Percentiles rank a stretch among this genome's conserved stretches.
These are phyloP conservation scores for Phylloporus rhodoxanthus DNA, from an alignment of 768 basidiomycete genomes.

Conservation along the genomic window DNA sequence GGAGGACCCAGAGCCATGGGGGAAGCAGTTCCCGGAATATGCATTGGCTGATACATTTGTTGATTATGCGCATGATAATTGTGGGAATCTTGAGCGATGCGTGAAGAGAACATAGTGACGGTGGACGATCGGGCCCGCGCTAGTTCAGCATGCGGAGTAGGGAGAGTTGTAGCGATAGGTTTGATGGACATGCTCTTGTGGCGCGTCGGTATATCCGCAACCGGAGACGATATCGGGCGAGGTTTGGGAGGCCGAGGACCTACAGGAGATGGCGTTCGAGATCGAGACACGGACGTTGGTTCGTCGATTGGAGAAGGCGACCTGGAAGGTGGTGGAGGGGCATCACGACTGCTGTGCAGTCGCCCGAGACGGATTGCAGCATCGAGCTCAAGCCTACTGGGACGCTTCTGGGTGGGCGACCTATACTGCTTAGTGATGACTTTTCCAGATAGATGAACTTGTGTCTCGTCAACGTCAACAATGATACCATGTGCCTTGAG, in stretches of 20 bases:
- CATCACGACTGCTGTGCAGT: conserved; percentile 23
- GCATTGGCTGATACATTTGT: conserved; percentile 29
- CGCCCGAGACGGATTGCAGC: conserved; percentile 1
- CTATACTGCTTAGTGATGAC: conserved; percentile 39
- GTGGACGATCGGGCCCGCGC: conserved; percentile 28
- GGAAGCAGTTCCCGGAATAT: conserved; percentile 20
- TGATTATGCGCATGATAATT: conserved; percentile 30
- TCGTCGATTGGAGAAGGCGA: conserved; percentile 28
- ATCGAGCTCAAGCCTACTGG: conserved; percentile 13
- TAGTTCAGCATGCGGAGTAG: conserved; percentile 19
- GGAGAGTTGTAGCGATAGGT: conserved; percentile 14
- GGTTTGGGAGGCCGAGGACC: conserved; percentile 41
- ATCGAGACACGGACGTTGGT: conserved; percentile 28
- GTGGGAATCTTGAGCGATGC: conserved; percentile 25
- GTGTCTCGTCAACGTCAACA: conserved; percentile 28
- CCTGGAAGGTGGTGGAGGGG: conserved; percentile 26
- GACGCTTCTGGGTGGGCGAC: conserved; percentile 34
- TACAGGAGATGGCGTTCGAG: conserved; percentile 44
- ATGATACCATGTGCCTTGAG: conserved; percentile 51
- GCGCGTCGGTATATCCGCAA: conserved; percentile 22
- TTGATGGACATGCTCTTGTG: conserved; percentile 30
- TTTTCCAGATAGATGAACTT: conserved; percentile 18
- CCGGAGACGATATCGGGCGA: conserved; percentile 28
- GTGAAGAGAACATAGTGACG: conserved; percentile 21
- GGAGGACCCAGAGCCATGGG: conserved; percentile 1